phyloP scores from a whole-genome alignment of 352 stramenopile species.

The Globisporangium okanoganense region DNA sequence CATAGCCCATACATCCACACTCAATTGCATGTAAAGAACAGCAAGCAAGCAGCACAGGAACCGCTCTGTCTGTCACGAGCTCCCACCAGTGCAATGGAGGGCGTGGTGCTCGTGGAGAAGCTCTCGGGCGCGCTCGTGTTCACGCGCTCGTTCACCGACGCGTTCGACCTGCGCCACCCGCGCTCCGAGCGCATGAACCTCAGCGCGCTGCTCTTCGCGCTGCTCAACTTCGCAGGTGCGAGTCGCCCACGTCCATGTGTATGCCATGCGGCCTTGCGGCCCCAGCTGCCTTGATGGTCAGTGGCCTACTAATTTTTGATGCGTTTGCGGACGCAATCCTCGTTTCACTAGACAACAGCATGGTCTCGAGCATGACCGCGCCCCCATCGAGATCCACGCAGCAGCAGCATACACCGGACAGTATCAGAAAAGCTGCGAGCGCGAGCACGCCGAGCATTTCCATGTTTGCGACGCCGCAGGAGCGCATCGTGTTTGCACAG shows the following conservation, averaged over 20 bases:
- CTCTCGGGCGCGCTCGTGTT: conserved; percentile 44
- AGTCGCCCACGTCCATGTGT: background rate
- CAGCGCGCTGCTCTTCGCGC: conserved; percentile 51
- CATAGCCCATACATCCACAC: background rate
- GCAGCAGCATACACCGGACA: background rate
- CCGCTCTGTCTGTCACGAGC: background rate
- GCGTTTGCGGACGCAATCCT: background rate
- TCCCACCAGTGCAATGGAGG: conserved; percentile 47
- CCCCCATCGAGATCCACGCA: background rate
- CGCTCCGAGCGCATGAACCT: conserved; percentile 62
- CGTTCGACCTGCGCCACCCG: conserved; percentile 45
- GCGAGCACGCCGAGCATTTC: conserved; percentile 21
- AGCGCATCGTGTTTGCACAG: conserved; percentile 42
- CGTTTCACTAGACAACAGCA: conserved; percentile 4
- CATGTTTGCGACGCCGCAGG: conserved; percentile 34
- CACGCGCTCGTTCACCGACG: conserved; percentile 40
- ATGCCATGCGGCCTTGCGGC: background rate
- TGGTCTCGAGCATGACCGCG: background rate
- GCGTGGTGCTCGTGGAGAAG: conserved; percentile 48
- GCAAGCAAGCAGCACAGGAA: no score
- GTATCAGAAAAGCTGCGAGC: background rate
- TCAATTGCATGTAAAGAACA: no score
- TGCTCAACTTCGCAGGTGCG: conserved; percentile 54
- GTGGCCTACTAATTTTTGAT: background rate
- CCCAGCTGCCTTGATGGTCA: no score